Base-by-base conservation (phyloP, 768 basidiomycete species). In the Termitomyces bulborhizus region DNA sequence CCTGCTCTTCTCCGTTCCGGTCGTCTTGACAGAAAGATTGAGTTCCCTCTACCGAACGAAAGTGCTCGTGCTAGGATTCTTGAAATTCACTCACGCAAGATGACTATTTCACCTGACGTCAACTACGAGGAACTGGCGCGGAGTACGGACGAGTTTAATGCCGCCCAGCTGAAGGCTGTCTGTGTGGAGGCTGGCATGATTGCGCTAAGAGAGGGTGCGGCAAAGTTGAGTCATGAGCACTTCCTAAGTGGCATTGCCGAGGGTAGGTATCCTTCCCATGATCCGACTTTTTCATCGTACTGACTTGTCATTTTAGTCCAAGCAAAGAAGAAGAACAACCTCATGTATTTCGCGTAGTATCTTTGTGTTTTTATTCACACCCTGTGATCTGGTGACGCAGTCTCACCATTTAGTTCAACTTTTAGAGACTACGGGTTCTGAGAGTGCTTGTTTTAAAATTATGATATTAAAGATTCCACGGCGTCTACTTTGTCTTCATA, bases 151-250 rank as follows among this genome's bases (percentile, higher is more conserved):
- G 97, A 99, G 68, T 98, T 99, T 73, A 98, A 98, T 66, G 96
- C 85, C n/a, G 93, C 93, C 6, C 92, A 94, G 69, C 72, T 97
- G 64, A 97, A 98, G 76, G 97, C 96, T 0, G 95, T 97, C 3
- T 98, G 96, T 71, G 97, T 99, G 1, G 97, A 99, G 73, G 97
- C 97, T 40, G 97, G 97, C 56, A 99, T 99, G 97, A 97, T 98
- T 65, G 92, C 96, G 6, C 73, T 98, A 40, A 77, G 97, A 61
- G 95, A 98, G 71, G 95, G 95, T 31, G 92, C 93, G 15, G 84
- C 84, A 15, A 88, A 87, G 69, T 72, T 98, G 54, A 85, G 81
- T 29, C 96, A 98, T 62, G 97, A 99, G 69, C 94, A 98, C 69
- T 98, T 97, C 81, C 73, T 98, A 67, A 91, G 88, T 65, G 93